These are phyloP conservation scores for Cryphonectria radicalis DNA, from an alignment of 2,329 filamentous ascomycete genomes.

Conservation along the genomic window DNA sequence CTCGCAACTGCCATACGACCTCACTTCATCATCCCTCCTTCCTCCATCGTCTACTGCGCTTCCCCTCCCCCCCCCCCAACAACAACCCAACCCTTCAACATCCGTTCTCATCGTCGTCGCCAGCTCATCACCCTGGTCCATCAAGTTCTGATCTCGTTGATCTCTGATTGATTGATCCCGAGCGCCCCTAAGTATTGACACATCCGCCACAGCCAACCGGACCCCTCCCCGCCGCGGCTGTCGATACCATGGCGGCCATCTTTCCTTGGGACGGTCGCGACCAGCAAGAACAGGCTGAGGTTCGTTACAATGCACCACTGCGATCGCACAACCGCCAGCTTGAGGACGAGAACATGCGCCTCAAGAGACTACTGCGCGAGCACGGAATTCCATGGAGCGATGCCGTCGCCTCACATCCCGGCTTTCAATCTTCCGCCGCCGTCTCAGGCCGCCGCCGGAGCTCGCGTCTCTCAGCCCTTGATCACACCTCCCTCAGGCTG, in stretches of 20 bases:
- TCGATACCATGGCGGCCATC: conserved; percentile 1
- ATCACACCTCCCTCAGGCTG: conserved; percentile 31
- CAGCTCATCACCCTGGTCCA: neutral
- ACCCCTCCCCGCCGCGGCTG: neutral
- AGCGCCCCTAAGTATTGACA: too few relatives aligned
- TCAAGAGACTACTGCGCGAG: conserved; percentile 57
- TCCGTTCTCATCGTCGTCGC: conserved; percentile 5
- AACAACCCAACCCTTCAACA: neutral
- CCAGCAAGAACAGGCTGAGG: conserved; percentile 54
- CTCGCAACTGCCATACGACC: conserved; percentile 19
- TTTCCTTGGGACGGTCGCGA: conserved; percentile 57
- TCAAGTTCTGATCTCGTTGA: neutral
- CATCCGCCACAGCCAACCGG: neutral
- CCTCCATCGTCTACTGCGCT: neutral
- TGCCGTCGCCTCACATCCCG: conserved; percentile 39
- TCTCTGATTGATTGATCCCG: neutral
- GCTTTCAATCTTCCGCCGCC: conserved; percentile 38
- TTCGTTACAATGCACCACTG: conserved; percentile 53
- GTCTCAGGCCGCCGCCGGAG: conserved; percentile 31
- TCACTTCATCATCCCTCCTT: conserved; percentile 17
- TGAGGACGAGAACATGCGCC: conserved; percentile 51
- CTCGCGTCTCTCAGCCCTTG: conserved; percentile 37
- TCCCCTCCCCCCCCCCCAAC: neutral
- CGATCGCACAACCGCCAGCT: conserved; percentile 51
- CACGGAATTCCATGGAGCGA: conserved; percentile 57